A percentile compares a stretch with the other conserved stretches of the same genome.
Conservation (phyloP, 2,329 filamentous ascomycete genomes). For the Penicillium sp. region DNA sequence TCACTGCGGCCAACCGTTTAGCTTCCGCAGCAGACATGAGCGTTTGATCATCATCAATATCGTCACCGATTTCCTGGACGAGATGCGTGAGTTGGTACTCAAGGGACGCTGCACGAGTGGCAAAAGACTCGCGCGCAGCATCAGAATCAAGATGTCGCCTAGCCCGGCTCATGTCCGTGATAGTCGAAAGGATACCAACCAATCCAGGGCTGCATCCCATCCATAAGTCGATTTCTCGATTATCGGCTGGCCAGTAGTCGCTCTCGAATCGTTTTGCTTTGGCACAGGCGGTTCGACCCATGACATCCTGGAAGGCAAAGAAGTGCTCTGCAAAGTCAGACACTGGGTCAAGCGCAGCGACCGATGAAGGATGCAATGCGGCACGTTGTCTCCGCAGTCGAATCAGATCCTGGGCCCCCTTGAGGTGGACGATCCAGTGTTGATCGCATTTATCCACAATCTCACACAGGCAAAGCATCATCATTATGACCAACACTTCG, state of each 20-base stretch:
- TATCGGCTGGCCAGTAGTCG: conserved; percentile 47
- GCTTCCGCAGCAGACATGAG: conserved; percentile 42
- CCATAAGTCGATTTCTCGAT: conserved; percentile 45
- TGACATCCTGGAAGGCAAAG: conserved; percentile 53
- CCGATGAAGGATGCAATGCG: conserved; percentile 8
- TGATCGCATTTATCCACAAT: conserved; percentile 46
- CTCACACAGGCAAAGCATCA: conserved; percentile 49
- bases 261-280: conserved; percentile 48
- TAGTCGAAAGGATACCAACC: conserved; percentile 47
- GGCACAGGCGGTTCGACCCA: conserved; percentile 51
- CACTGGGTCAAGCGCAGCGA: conserved; percentile 22
- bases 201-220: conserved; percentile 51
- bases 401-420: conserved; percentile 50
- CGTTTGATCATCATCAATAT: conserved; percentile 33
- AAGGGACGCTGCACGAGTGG: conserved; percentile 35
- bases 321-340: conserved; percentile 46
- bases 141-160: conserved; percentile 29
- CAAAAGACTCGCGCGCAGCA: conserved; percentile 27
- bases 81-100: conserved; percentile 34
- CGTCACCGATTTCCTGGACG: conserved; percentile 33
- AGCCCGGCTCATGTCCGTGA: conserved; percentile 47
- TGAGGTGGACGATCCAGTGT: conserved; percentile 50
- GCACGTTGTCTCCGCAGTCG: conserved; percentile 36
- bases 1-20: conserved; percentile 44
- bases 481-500: conserved; percentile 45